Conservation (phyloP, 352 stramenopile genomes). For the Globisporangium yorkense region DNA sequence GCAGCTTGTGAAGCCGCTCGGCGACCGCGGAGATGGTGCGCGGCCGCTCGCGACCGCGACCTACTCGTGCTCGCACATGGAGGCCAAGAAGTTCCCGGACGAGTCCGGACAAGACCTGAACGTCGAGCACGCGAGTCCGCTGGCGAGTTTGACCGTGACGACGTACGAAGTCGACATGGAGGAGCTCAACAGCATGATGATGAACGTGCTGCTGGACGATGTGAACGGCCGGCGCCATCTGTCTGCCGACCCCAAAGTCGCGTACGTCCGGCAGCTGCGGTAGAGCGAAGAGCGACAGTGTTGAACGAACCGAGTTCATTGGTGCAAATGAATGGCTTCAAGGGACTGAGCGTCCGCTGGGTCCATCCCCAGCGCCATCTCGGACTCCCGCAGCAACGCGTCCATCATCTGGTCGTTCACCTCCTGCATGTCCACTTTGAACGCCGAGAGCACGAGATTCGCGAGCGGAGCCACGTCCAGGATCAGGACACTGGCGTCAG, state of each 20-base stretch:
- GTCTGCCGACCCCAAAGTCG: neutral
- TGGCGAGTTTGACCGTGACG: neutral
- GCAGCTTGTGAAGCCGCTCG: constrained; percentile 1
- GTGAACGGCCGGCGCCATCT: neutral
- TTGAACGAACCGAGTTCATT: no score
- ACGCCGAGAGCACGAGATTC: neutral
- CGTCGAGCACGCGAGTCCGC: neutral
- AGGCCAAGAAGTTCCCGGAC: neutral
- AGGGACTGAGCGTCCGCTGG: no score
- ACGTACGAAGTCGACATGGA: constrained; percentile 6
- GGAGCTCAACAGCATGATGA: constrained; percentile 5
- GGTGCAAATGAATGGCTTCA: no score
- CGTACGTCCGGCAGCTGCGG: constrained; percentile 2
- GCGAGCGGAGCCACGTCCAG: neutral
- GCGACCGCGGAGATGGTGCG: neutral
- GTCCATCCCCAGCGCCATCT: no score
- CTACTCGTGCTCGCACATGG: constrained; percentile 7
- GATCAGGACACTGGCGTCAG: neutral
- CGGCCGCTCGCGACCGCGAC: neutral
- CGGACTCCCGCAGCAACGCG: constrained; percentile 1
- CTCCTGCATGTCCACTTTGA: constrained; percentile 6
- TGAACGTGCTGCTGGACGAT: constrained; percentile 3
- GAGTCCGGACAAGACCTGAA: neutral
- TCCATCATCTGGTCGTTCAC: constrained; percentile 5
- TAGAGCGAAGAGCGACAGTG: neutral